phyloP scores from a whole-genome alignment of 1,284 basidiomycete genomes.

The Takashimella koratensis region DNA sequence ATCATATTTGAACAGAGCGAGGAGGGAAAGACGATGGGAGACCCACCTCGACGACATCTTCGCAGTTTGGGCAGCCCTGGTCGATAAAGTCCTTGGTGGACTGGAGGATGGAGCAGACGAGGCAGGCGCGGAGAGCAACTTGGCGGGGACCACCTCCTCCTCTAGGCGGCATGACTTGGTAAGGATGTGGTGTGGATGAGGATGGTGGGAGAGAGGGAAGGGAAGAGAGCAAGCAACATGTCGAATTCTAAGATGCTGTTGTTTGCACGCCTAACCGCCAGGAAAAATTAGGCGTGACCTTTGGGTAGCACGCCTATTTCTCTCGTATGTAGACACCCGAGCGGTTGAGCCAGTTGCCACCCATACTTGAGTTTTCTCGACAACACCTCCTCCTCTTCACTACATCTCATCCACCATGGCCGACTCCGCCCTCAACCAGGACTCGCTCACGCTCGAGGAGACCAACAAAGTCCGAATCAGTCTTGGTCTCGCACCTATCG shows the following conservation, averaged over 20 bases:
- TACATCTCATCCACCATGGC: conserved; percentile 9
- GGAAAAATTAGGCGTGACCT: no score
- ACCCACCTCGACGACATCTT: conserved; percentile 83
- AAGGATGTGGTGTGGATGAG: no score
- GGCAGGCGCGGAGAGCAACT: conserved; percentile 72
- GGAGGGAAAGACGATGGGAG: not conserved
- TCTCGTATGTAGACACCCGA: no score
- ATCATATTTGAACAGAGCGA: not conserved
- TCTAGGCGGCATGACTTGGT: conserved; percentile 34
- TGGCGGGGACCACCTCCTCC: conserved; percentile 17
- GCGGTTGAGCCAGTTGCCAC: no score
- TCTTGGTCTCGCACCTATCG: conserved; percentile 89
- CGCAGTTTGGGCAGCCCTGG: conserved; percentile 93
- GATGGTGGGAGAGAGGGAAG: not conserved
- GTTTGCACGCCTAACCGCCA: no score
- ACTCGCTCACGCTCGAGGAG: conserved; percentile 84
- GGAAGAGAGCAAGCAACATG: no score
- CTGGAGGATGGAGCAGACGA: conserved; percentile 88
- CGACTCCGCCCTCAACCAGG: conserved; percentile 50
- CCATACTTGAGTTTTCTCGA: no score
- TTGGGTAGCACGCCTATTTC: no score
- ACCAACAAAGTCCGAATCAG: conserved; percentile 95
- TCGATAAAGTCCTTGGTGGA: conserved; percentile 77
- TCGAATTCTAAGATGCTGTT: no score
- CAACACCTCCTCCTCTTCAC: conserved; percentile 1